These are phyloP conservation scores for Scopulariopsis brevicaulis DNA, from an alignment of 2,329 filamentous ascomycete species.

Conservation along the genomic window DNA sequence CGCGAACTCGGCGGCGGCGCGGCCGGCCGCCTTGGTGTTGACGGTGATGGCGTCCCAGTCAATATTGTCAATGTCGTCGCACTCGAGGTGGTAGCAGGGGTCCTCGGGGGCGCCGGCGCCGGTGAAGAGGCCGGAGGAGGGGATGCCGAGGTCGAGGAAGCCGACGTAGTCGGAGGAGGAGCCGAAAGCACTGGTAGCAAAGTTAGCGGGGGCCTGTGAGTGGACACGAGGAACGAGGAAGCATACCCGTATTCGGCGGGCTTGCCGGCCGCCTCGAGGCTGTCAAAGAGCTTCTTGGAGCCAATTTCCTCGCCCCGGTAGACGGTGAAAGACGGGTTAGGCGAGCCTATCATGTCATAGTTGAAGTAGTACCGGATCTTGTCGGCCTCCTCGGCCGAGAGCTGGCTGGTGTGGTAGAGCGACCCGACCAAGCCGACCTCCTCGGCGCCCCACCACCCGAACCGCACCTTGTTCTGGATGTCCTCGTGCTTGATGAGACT, in stretches of 20 bases:
- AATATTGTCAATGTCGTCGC: constrained; percentile 25
- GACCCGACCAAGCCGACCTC: constrained; percentile 33
- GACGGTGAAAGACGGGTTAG: constrained; percentile 24
- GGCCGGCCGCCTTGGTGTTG: constrained; percentile 32
- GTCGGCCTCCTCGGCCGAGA: constrained; percentile 25
- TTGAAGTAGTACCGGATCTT: constrained; percentile 59
- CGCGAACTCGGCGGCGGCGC: constrained; percentile 28
- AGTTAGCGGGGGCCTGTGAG: neutral
- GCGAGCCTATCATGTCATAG: constrained; percentile 57
- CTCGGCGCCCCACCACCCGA: constrained; percentile 30
- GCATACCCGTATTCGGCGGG: constrained; percentile 17
- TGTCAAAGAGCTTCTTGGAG: constrained; percentile 20
- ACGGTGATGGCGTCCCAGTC: constrained; percentile 20
- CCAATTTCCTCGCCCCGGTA: constrained; percentile 26
- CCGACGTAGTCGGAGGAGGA: constrained; percentile 26
- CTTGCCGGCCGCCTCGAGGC: constrained; percentile 21
- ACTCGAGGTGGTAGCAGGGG: constrained; percentile 21
- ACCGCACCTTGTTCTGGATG: constrained; percentile 29
- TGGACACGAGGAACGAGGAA: constrained; percentile 3
- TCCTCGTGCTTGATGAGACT: constrained; percentile 24
- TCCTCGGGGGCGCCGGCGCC: constrained; percentile 23
- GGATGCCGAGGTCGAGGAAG: constrained; percentile 26
- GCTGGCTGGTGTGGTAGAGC: constrained; percentile 23
- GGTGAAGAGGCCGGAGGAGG: constrained; percentile 26
- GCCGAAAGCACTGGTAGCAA: constrained; percentile 20